Evolutionary conservation across 2,329 filamentous ascomycete species (phyloP).

Genomic region (Aaosphaeria arxii): DNA sequence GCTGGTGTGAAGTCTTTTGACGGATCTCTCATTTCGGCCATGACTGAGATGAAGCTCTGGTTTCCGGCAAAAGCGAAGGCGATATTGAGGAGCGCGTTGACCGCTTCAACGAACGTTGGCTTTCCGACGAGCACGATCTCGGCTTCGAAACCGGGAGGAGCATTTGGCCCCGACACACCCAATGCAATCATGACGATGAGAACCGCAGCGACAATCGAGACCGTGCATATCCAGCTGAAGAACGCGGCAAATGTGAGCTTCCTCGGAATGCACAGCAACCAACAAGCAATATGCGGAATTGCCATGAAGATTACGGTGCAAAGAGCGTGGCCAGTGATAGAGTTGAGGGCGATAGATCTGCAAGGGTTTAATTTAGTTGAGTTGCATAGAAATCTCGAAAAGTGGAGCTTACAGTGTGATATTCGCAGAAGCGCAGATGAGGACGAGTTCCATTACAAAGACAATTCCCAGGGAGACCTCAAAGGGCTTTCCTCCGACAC

Average conservation of each 20-base stretch:
- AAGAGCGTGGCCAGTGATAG: constrained; percentile 57
- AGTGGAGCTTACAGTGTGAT: constrained; percentile 15
- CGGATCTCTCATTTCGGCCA: constrained; percentile 62
- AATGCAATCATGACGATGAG: constrained; percentile 66
- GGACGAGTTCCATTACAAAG: constrained; percentile 23
- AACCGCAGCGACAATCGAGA: constrained; percentile 62
- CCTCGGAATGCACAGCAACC: constrained; percentile 58
- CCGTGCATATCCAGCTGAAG: constrained; percentile 55
- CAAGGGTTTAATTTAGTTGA: not conserved
- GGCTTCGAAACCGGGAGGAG: constrained; percentile 23
- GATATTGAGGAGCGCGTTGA: constrained; percentile 52
- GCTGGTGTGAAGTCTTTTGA: constrained; percentile 57
- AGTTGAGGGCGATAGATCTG: constrained; percentile 60
- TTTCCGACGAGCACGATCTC: constrained; percentile 20
- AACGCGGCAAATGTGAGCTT: constrained; percentile 60
- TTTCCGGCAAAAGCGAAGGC: constrained; percentile 67
- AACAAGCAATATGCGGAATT: constrained; percentile 59
- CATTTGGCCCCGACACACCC: constrained; percentile 48
- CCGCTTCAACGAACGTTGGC: constrained; percentile 22
- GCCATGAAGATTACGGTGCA: constrained; percentile 65
- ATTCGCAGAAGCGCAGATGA: constrained; percentile 27
- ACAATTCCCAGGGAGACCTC: constrained; percentile 21
- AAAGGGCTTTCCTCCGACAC: constrained; percentile 24
- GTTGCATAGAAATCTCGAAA: not conserved
- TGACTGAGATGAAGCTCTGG: constrained; percentile 65